Evolutionary conservation across 2,329 filamentous ascomycete genomes (phyloP).

Genomic region (Capronia americana): DNA sequence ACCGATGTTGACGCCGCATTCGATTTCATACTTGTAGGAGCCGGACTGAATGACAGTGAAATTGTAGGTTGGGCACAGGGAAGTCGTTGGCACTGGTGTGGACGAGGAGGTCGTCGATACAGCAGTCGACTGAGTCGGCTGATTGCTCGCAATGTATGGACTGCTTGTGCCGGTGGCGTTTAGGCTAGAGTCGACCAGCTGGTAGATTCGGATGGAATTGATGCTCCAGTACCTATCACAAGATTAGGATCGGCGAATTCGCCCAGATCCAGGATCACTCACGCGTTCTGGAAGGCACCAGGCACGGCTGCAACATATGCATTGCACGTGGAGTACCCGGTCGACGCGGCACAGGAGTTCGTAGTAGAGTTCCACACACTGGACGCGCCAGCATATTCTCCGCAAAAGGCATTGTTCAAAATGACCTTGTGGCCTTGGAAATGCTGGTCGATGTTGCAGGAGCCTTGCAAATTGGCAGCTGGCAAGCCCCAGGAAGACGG

Average conservation of each 20-base stretch:
- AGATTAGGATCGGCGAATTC: not conserved
- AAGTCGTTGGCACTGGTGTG: conserved; percentile 27
- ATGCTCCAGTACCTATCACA: conserved; percentile 36
- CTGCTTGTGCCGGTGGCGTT: conserved; percentile 16
- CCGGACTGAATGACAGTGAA: conserved; percentile 33
- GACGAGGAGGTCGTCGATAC: conserved; percentile 16
- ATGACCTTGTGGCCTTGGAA: conserved; percentile 74
- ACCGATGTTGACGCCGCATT: conserved; percentile 32
- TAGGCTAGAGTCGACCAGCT: conserved; percentile 29
- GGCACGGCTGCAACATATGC: conserved; percentile 37
- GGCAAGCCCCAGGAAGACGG: conserved; percentile 52
- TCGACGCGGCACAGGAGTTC: conserved; percentile 32
- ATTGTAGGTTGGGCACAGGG: conserved; percentile 36
- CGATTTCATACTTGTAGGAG: conserved; percentile 34
- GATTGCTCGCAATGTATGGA: conserved; percentile 36
- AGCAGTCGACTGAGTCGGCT: conserved; percentile 29
- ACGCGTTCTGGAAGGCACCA: conserved; percentile 35
- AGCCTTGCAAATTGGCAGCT: conserved; percentile 66
- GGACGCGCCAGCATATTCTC: conserved; percentile 75
- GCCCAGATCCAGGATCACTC: conserved; percentile 4
- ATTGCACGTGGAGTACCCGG: conserved; percentile 33
- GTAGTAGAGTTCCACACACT: conserved; percentile 35
- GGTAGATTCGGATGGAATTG: conserved; percentile 39
- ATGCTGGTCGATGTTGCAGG: conserved; percentile 69
- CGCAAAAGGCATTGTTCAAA: conserved; percentile 81